phyloP scores from a whole-genome alignment of 768 basidiomycete genomes.

The Hydnomerulius pinastri region DNA sequence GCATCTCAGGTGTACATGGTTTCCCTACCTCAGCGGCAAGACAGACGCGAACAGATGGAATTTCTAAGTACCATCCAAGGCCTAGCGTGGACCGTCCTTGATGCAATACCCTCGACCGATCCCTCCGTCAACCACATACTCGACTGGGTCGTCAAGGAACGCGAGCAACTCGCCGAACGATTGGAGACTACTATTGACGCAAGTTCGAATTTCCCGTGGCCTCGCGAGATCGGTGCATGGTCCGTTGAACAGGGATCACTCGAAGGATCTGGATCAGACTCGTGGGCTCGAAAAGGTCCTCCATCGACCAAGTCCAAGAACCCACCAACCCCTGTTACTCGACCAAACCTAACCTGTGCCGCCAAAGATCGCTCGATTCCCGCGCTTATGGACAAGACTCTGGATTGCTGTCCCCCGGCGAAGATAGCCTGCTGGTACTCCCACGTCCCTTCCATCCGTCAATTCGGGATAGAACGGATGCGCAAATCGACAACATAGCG shows the following conservation, averaged over 20 bases:
- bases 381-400: no score
- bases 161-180: no score
- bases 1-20: no score
- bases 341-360: constrained; percentile 41
- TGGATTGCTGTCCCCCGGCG: constrained; percentile 50
- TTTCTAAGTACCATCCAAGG: no score
- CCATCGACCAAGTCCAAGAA: neutral
- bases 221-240: constrained; percentile 28
- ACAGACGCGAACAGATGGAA: constrained; percentile 58
- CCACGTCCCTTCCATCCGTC: constrained; percentile 51
- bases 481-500: constrained; percentile 32
- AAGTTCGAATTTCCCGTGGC: constrained; percentile 41
- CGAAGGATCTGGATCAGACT: constrained; percentile 2
- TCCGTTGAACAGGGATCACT: neutral
- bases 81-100: constrained; percentile 53
- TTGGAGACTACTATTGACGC: no score
- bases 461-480: constrained; percentile 35
- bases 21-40: constrained; percentile 54
- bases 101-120: constrained; percentile 44
- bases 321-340: constrained; percentile 5
- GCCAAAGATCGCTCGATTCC: no score
- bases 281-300: neutral
- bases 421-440: constrained; percentile 71
- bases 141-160: no score
- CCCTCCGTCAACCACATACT: no score